Percentiles rank a stretch among this genome's conserved stretches.
These are phyloP conservation scores for Phytopythium oedochilum DNA, from an alignment of 352 stramenopile genomes.

Conservation along the genomic window DNA sequence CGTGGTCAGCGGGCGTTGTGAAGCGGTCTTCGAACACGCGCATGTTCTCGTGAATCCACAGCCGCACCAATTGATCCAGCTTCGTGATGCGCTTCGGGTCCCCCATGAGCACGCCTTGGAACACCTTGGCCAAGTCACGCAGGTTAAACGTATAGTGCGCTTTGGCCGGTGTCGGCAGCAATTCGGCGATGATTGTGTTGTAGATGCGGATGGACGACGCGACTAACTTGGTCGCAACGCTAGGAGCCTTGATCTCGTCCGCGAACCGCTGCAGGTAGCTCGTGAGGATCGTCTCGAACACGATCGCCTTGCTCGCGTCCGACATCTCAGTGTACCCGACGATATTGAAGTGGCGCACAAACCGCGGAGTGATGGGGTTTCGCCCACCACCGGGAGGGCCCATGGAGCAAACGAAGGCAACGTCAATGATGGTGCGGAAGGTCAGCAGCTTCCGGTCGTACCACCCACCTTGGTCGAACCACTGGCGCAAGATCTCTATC, in stretches of 20 bases:
- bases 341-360: constrained; percentile 93
- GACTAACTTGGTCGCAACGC: constrained; percentile 73
- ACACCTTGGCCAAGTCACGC: constrained; percentile 92
- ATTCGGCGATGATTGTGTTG: constrained; percentile 84
- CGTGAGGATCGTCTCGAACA: constrained; percentile 91
- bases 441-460: constrained; percentile 92
- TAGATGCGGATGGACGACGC: constrained; percentile 88
- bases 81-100: constrained; percentile 69
- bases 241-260: constrained; percentile 57
- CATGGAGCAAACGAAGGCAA: constrained; percentile 90
- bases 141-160: constrained; percentile 97
- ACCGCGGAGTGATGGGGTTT: constrained; percentile 88
- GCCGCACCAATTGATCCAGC: constrained; percentile 60
- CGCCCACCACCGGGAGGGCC: constrained; percentile 89
- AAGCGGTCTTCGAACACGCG: constrained; percentile 95
- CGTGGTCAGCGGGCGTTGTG: constrained; percentile 87
- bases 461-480: constrained; percentile 93
- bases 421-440: constrained; percentile 87
- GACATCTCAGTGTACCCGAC: constrained; percentile 90
- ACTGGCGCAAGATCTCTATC: constrained; percentile 93
- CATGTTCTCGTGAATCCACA: constrained; percentile 93
- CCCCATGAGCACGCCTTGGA: constrained; percentile 89
- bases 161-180: constrained; percentile 92
- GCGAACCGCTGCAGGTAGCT: constrained; percentile 80
- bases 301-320: constrained; percentile 86